Base-by-base conservation (phyloP, 805 yeast genomes). In the Candida lessepsii region DNA sequence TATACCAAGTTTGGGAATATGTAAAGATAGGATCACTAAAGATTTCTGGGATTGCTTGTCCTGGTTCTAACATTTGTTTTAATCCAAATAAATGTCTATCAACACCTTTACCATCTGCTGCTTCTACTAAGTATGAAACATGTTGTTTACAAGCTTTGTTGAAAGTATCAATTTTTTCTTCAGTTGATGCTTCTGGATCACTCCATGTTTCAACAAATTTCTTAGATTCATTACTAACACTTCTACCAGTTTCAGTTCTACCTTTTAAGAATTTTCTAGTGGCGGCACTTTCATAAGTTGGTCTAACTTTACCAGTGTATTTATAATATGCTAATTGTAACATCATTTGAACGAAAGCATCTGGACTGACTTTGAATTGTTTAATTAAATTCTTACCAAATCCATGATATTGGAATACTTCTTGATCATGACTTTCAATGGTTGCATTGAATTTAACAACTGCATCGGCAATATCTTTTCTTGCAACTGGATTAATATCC, bases 251-350 rank as follows among this genome's bases (percentile, higher is more conserved):
- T 65, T 91, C 99, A 7, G 98, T 91, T 61, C 99, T 80, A 41
- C 99, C 99, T 55, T 78, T 81, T 57, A 80, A 83, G 63, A 74
- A 91, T 60, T 80, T 83, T 63, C 98, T 80, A 2, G 97, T 91
- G 15, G 98, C 87, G 2, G 97, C 96, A 37, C 96, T 83, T 65
- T 91, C 99, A 65, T 91, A 91, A 9, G 97, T 91, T 48, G 97
- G 96, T 57, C 91, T 76, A 39, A 80, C 71, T 39, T 75, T 77
- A 16, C 96, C 95, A 29, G 86, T 75, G 65, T 81, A 71, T 65
- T 88, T 89, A 71, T 70, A 91, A 64, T 88, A 84, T 14, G 96
- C 96, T 48, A 93, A 73, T 72, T 91, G 99, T 56, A 91, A 78
- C 52, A 89, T 59, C 82, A 90, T 83, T 65, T 91, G 99, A 38